phyloP scores from a whole-genome alignment of 495 filamentous ascomycete species.

The Massariosphaeria phaeospora region DNA sequence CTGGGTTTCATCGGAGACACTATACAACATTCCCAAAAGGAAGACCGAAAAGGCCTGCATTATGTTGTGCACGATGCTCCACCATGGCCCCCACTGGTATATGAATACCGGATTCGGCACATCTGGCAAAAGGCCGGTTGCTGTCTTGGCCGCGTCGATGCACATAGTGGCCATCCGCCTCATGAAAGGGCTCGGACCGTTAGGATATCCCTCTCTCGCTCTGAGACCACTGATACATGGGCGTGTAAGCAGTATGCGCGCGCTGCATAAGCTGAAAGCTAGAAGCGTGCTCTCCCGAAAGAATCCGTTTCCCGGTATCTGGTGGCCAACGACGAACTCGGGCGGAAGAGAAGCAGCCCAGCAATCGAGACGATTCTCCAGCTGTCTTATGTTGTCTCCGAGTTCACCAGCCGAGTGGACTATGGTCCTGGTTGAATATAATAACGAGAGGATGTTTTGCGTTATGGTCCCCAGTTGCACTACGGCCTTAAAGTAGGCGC shows the following conservation, averaged over 20 bases:
- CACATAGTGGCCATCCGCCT: not conserved
- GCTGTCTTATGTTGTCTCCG: constrained; percentile 2
- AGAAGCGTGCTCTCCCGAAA: constrained; percentile 6
- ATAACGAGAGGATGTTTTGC: constrained; percentile 8
- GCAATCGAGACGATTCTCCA: not conserved
- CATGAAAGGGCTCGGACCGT: not conserved
- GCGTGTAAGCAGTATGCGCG: constrained; percentile 14
- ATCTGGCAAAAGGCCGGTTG: constrained; percentile 10
- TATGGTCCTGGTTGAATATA: constrained; percentile 18
- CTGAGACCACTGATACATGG: constrained; percentile 3
- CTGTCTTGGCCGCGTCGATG: constrained; percentile 9
- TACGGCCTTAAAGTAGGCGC: constrained; percentile 9
- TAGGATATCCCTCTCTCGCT: not conserved
- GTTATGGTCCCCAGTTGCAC: constrained; percentile 12
- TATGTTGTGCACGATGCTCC: constrained; percentile 16
- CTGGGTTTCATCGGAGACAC: not conserved
- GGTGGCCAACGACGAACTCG: constrained; percentile 3
- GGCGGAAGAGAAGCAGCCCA: constrained; percentile 8
- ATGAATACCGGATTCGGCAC: constrained; percentile 9
- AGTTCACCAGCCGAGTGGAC: constrained; percentile 1
- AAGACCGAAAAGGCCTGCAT: constrained; percentile 14
- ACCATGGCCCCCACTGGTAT: constrained; percentile 21
- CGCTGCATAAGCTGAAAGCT: constrained; percentile 1
- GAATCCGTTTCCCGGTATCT: not conserved
- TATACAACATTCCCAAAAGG: constrained; percentile 8